These are phyloP conservation scores for bread wheat (Triticum aestivum) DNA, from an alignment of 176 grass and related monocot genomes.

Conservation along the genomic window IWGSC_CS_RefSeq_v2.1 NC_057795.1:398076509-398077008, in stretches of 20 bases:
- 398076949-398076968: slow-evolving; percentile 99
- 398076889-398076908: slow-evolving; percentile 76
- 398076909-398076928: slow-evolving; percentile 54
- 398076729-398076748: neutral
- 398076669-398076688: neutral
- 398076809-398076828: slow-evolving; percentile 51
- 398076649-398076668: neutral
- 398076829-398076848: neutral
- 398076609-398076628: neutral
- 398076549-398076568: slow-evolving; percentile 62
- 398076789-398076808: neutral
- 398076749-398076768: neutral
- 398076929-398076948: slow-evolving; percentile 81
- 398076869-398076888: slow-evolving; percentile 75
- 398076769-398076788: slow-evolving; percentile 58
- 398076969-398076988: slow-evolving; percentile 26
- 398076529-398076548: slow-evolving; percentile 88
- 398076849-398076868: slow-evolving; percentile 35
- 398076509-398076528: slow-evolving; percentile 87
- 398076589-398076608: neutral
- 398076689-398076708: neutral
- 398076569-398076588: slow-evolving; percentile 67
- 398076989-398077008: slow-evolving; percentile 17
- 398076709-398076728: neutral
- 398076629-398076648: neutral